phyloP scores from a whole-genome alignment of 345 rosid genomes.

The Citrus mangshanensis region DNA sequence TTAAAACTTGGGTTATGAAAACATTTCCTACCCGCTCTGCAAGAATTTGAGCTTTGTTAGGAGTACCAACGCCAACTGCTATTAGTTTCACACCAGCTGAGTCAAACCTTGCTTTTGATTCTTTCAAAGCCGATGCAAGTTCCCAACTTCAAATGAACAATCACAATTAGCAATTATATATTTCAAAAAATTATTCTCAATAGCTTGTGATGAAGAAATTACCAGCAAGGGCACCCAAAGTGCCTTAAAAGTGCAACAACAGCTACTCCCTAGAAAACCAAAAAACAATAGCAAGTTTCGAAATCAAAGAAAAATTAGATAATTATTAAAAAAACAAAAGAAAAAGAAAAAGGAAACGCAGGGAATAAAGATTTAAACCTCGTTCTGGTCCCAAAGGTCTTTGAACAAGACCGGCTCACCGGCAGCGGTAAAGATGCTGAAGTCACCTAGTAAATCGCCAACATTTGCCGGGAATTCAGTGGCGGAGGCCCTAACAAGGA shows the following conservation, averaged over 20 bases:
- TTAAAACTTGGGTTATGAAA: neutral
- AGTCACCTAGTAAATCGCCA: conserved; percentile 58
- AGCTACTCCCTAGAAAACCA: conserved; percentile 53
- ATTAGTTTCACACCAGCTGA: conserved; percentile 77
- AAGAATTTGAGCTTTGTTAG: conserved; percentile 70
- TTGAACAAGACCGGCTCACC: conserved; percentile 59
- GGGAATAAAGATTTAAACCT: conserved; percentile 31
- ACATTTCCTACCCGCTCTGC: conserved; percentile 47
- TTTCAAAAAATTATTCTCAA: neutral
- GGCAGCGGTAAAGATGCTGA: conserved; percentile 55
- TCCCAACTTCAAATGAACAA: conserved; percentile 64
- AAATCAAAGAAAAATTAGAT: neutral
- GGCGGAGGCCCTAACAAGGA: conserved; percentile 38
- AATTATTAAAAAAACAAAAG: neutral
- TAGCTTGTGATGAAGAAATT: conserved; percentile 8
- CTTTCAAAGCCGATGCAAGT: conserved; percentile 66
- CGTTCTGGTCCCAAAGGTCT: conserved; percentile 86
- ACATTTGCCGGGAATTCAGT: conserved; percentile 27
- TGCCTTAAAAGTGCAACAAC: conserved; percentile 87
- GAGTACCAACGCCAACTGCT: conserved; percentile 85
- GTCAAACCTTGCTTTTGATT: conserved; percentile 61
- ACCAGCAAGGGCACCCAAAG: conserved; percentile 93
- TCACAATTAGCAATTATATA: neutral
- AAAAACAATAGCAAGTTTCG: neutral
- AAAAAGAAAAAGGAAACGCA: too few relatives aligned